A percentile compares a stretch with the other conserved stretches of the same genome.
Conservation (phyloP, 1,139 yeast species). For the Yamadazyma aaseri region DNA sequence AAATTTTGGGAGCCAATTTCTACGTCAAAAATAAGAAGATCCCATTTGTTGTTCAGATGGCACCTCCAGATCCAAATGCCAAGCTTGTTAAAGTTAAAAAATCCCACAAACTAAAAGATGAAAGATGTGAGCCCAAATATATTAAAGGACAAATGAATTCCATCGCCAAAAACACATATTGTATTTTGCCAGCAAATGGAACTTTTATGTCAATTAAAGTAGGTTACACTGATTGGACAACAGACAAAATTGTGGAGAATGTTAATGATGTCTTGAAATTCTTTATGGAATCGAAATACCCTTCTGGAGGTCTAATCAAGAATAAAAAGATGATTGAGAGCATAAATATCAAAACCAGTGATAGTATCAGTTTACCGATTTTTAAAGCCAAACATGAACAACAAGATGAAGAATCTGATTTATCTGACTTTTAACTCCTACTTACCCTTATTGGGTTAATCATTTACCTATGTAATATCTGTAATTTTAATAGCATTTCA, state of each 20-base stretch:
- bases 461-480: no score
- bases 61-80: conserved; percentile 47
- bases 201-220: conserved; percentile 49
- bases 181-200: conserved; percentile 59
- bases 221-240: conserved; percentile 50
- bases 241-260: conserved; percentile 47
- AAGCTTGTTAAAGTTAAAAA: conserved; percentile 30
- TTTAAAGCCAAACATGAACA: conserved; percentile 12
- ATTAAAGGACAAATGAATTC: conserved; percentile 60
- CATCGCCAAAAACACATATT: conserved; percentile 59
- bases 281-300: conserved; percentile 47
- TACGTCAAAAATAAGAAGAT: conserved; percentile 58
- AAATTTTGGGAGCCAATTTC: conserved; percentile 54
- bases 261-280: conserved; percentile 55
- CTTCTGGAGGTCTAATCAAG: conserved; percentile 59
- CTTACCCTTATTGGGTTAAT: no score
- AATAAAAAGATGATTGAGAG: conserved; percentile 44
- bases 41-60: conserved; percentile 68
- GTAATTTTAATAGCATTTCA: no score
- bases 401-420: conserved; percentile 4
- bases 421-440: conserved; percentile 7
- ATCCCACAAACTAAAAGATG: conserved; percentile 46
- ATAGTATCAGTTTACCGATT: conserved; percentile 58
- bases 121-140: conserved; percentile 58
- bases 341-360: conserved; percentile 59